Base-by-base conservation (phyloP, 192 early-diverging fungal genomes). In the Coemansia sp. region DNA sequence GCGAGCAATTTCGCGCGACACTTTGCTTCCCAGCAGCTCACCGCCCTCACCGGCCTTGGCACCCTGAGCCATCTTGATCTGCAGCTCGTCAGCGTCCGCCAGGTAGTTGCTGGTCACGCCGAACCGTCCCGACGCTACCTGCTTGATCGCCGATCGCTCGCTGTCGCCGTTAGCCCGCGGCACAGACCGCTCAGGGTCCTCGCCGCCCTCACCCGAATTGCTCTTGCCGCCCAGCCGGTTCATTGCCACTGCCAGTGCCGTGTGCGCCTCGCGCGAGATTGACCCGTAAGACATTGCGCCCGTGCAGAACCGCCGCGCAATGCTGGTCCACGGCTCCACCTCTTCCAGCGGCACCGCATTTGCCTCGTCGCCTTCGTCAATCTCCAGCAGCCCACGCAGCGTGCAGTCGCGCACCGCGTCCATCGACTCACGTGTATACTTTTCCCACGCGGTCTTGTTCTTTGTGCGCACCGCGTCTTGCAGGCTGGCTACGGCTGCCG, bases 1-100 rank as follows among this genome's bases (percentile, higher is more conserved):
- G 61, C 86, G 87, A 12, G 92, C 92, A 65, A 93, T 94, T 15
- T 88, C 88, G 8, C 86, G 75, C 0, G 89, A 91, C n/a, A 93
- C 92, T 66, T 93, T 92, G 63, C 75, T 75, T 20, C 92, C 90
- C 34, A 86, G 85, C 63, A 88, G 77, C 85, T 95, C 90, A 84
- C 96, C 97, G 68, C 97, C 96, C 85, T 99, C 96, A 57, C 97
- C 97, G 17, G 97, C 95, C 85, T 98, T 99, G 54, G 97, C 97
- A 64, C 97, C 97, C 81, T 99, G 97, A 6, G 97, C 97, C 91
- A 99, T 94, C 88, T 99, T 99, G 89, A 99, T 99, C 75, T 99
- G 97, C 22, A 99, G 87, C 85, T 99, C 96, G 67, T 99, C 94
- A 3, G 96, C 88, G 75, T 99, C 95, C 2, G 94, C 88, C 39